Conservation (phyloP, 2,329 filamentous ascomycete species). For the Zalaria sp. region DNA sequence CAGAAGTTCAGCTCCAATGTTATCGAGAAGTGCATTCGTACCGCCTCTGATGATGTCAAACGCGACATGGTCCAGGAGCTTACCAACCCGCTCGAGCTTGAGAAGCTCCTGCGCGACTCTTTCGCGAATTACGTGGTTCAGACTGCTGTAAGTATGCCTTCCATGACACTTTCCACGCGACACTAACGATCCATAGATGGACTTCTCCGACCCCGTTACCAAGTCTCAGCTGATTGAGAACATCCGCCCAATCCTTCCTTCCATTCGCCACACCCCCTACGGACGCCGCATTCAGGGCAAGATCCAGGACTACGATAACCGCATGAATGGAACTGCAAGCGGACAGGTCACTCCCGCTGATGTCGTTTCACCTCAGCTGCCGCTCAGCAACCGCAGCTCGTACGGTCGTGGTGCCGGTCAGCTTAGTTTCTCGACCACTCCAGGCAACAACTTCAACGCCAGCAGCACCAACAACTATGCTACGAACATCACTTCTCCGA, state of each 20-base stretch:
- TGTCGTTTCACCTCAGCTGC: background rate
- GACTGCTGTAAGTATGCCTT: slow-evolving; percentile 46
- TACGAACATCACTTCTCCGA: slow-evolving; percentile 3
- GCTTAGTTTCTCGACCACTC: too few species aligned
- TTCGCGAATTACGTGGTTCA: slow-evolving; percentile 98
- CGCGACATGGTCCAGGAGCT: slow-evolving; percentile 80
- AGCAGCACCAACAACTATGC: slow-evolving; percentile 1
- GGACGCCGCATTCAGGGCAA: slow-evolving; percentile 89
- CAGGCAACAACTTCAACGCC: background rate
- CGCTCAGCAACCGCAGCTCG: background rate
- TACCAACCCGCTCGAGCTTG: slow-evolving; percentile 58
- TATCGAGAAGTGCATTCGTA: slow-evolving; percentile 83
- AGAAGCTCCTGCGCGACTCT: slow-evolving; percentile 77
- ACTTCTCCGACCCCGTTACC: slow-evolving; percentile 61
- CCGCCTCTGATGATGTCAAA: slow-evolving; percentile 59
- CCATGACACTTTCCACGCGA: background rate
- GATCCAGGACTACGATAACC: slow-evolving; percentile 45
- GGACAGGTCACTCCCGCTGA: slow-evolving; percentile 2
- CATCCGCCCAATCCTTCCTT: slow-evolving; percentile 71
- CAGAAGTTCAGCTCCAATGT: slow-evolving; percentile 99
- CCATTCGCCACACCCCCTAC: slow-evolving; percentile 82
- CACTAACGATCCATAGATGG: slow-evolving; percentile 32
- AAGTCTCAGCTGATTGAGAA: slow-evolving; percentile 67
- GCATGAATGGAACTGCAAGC: slow-evolving; percentile 1
- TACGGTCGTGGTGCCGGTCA: background rate